These are phyloP conservation scores for Ilex paraguariensis DNA, from an alignment of 305 asterid species.

Conservation along the genomic window DNA sequence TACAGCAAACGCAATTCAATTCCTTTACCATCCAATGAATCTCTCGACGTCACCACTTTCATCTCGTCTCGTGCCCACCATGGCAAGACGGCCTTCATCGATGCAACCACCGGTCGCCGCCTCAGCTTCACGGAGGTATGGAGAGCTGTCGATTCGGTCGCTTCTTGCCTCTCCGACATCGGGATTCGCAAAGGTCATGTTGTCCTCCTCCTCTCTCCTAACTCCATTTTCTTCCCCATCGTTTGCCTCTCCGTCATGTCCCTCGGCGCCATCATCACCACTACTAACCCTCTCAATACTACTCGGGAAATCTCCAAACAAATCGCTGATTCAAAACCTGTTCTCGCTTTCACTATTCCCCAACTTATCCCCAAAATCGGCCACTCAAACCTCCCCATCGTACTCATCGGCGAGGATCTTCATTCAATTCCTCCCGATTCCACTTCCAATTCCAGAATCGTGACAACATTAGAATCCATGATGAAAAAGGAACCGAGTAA, in stretches of 20 bases:
- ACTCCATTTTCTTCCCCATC: constrained; percentile 1
- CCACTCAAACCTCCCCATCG: too few relatives aligned
- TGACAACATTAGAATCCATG: background rate
- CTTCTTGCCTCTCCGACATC: background rate
- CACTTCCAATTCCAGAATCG: background rate
- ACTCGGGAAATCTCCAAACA: background rate
- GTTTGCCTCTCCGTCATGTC: background rate
- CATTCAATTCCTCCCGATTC: too few relatives aligned
- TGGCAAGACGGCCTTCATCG: background rate
- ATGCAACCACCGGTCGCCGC: background rate
- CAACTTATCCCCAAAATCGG: too few relatives aligned
- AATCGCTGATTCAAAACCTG: background rate
- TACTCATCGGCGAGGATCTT: too few relatives aligned
- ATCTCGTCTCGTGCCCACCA: background rate
- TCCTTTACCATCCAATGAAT: background rate
- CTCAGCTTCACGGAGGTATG: background rate
- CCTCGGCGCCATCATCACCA: background rate
- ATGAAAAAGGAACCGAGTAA: background rate
- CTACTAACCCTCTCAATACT: constrained; percentile 1
- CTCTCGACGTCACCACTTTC: constrained; percentile 1
- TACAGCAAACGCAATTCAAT: constrained; percentile 1
- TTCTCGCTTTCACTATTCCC: background rate
- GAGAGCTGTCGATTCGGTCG: background rate
- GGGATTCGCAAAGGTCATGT: constrained; percentile 2
- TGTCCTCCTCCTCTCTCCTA: background rate